These are phyloP conservation scores for Neonectria magnoliae DNA, from an alignment of 2,329 filamentous ascomycete genomes.

Conservation along the genomic window DNA sequence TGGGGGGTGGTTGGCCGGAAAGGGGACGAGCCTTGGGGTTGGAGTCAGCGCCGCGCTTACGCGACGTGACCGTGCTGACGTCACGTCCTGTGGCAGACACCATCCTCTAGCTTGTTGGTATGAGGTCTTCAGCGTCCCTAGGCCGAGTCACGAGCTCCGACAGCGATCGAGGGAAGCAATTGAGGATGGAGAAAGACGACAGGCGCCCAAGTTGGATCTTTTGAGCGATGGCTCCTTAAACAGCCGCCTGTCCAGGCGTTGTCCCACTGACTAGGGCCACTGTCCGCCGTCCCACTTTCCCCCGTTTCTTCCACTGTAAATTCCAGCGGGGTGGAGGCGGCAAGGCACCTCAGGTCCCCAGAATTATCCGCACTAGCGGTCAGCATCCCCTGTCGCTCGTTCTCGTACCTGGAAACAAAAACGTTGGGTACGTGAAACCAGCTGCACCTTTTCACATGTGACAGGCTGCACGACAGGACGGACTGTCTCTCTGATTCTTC, in stretches of 20 bases:
- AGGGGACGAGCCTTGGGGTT: conserved; percentile 39
- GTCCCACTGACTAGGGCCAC: not conserved
- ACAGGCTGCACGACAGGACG: not conserved
- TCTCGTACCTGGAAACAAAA: not conserved
- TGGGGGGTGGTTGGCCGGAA: conserved; percentile 47
- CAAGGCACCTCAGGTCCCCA: conserved; percentile 8
- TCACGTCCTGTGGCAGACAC: conserved; percentile 44
- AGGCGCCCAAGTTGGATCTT: not conserved
- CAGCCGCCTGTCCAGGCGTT: not conserved
- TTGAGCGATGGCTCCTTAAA: not conserved
- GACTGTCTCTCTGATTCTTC: not conserved
- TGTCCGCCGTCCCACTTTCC: not conserved
- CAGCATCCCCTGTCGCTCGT: conserved; percentile 6
- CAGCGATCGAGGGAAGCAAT: conserved; percentile 14
- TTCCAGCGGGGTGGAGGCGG: not conserved
- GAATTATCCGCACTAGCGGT: conserved; percentile 28
- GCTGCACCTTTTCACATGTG: not conserved
- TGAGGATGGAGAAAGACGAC: not conserved
- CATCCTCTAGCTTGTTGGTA: conserved; percentile 35
- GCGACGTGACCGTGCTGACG: conserved; percentile 46
- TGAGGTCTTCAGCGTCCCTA: not conserved
- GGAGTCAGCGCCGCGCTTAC: conserved; percentile 57
- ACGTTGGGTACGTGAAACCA: not conserved
- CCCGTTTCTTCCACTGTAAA: not conserved
- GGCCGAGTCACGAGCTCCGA: not conserved